phyloP scores from a whole-genome alignment of 192 early-diverging fungal genomes.

The Backusella circina region DNA sequence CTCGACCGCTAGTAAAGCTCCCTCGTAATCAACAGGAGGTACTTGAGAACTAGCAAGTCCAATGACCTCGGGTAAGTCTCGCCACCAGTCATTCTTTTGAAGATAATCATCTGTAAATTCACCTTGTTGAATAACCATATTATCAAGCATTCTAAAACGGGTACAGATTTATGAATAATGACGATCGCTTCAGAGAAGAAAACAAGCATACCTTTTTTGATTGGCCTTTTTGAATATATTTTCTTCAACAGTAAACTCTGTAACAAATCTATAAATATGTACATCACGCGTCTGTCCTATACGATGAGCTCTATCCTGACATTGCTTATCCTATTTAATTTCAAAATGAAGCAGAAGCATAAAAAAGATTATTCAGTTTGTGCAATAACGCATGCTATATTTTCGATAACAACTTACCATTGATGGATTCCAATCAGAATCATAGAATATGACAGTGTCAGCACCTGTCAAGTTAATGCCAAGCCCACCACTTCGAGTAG shows the following conservation, averaged over 20 bases:
- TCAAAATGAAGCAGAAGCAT: background rate
- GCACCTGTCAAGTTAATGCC: conserved; percentile 79
- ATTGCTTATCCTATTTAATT: conserved; percentile 51
- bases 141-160: conserved; percentile 57
- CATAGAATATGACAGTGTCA: conserved; percentile 77
- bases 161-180: background rate
- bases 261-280: conserved; percentile 75
- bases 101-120: conserved; percentile 69
- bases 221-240: conserved; percentile 77
- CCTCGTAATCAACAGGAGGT: conserved; percentile 44
- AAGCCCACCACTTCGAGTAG: conserved; percentile 67
- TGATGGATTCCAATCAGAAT: conserved; percentile 76
- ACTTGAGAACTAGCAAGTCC: conserved; percentile 30
- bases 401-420: conserved; percentile 40
- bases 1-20: conserved; percentile 58
- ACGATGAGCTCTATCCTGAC: conserved; percentile 67
- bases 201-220: conserved; percentile 50
- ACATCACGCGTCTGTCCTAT: conserved; percentile 71
- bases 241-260: conserved; percentile 70
- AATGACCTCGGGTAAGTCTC: conserved; percentile 51
- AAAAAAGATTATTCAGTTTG: conserved; percentile 32
- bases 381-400: background rate
- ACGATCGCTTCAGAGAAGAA: background rate
- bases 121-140: conserved; percentile 78
- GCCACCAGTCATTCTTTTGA: conserved; percentile 60